phyloP scores from a whole-genome alignment of 306 rosid species.

The Prunus mongolica region DNA sequence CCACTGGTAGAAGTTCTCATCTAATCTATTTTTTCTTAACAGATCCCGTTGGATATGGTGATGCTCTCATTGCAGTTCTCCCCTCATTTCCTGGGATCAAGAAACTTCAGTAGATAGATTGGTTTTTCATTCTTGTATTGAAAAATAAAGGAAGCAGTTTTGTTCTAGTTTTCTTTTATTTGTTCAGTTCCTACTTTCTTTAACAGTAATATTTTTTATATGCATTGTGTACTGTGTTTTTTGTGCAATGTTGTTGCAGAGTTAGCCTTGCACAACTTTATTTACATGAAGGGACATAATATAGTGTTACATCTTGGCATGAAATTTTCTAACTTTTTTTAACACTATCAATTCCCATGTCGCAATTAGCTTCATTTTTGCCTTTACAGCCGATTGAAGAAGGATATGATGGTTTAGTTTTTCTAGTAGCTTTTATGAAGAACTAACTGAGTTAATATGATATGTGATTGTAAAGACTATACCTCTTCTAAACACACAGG shows the following conservation, averaged over 20 bases:
- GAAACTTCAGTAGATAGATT: conserved; percentile 60
- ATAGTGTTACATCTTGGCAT: background rate
- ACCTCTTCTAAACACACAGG: too few species aligned
- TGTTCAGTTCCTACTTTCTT: background rate
- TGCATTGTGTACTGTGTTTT: background rate
- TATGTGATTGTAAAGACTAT: too few species aligned
- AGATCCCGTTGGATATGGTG: conserved; percentile 94
- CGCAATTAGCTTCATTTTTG: too few species aligned
- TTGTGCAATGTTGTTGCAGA: background rate
- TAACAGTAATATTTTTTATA: background rate
- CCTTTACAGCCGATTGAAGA: too few species aligned
- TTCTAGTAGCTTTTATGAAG: too few species aligned
- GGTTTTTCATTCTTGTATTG: background rate
- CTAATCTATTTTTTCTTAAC: conserved; percentile 7
- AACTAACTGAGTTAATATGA: too few species aligned
- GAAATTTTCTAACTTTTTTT: background rate
- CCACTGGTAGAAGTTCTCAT: background rate
- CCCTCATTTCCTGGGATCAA: conserved; percentile 92
- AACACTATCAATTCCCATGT: too few species aligned
- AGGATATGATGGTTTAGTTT: too few species aligned
- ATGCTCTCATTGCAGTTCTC: conserved; percentile 71
- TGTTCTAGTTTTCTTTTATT: background rate
- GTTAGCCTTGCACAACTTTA: background rate
- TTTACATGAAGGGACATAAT: background rate
- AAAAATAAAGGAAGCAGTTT: background rate